Evolutionary conservation across 257 asterid species (phyloP).

Genomic region (Solanum appendiculatum): DNA sequence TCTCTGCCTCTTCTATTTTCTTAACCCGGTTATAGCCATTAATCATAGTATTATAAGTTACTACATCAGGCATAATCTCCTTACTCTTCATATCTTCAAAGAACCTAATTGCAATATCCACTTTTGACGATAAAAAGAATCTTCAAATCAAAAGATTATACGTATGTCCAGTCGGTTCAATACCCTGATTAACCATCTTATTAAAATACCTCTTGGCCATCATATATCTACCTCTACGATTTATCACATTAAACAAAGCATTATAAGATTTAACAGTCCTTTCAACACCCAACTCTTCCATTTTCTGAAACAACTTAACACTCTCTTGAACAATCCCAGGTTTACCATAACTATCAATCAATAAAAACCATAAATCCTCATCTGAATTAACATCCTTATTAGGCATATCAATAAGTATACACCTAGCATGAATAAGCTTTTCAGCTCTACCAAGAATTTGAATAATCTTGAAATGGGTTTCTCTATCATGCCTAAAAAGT

Average conservation of each 20-base stretch:
- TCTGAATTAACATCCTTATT: slow-evolving; percentile 78
- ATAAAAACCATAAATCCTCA: slow-evolving; percentile 75
- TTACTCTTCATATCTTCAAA: slow-evolving; percentile 82
- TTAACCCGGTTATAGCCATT: slow-evolving; percentile 55
- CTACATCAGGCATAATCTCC: slow-evolving; percentile 53
- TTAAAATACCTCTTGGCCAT: slow-evolving; percentile 88
- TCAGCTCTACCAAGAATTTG: slow-evolving; percentile 68
- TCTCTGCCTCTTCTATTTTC: slow-evolving; percentile 78
- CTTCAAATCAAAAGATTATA: slow-evolving; percentile 84
- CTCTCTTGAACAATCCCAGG: slow-evolving; percentile 95
- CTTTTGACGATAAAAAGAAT: slow-evolving; percentile 53
- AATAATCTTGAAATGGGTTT: slow-evolving; percentile 64
- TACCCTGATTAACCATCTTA: slow-evolving; percentile 71
- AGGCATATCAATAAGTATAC: slow-evolving; percentile 81
- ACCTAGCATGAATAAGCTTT: slow-evolving; percentile 80
- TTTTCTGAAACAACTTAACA: slow-evolving; percentile 68
- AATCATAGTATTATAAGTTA: slow-evolving; percentile 77
- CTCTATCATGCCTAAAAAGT: slow-evolving; percentile 50
- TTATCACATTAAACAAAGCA: slow-evolving; percentile 62
- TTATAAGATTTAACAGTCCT: slow-evolving; percentile 58
- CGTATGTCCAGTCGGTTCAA: slow-evolving; percentile 69
- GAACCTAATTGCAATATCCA: slow-evolving; percentile 61
- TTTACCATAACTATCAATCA: slow-evolving; percentile 77
- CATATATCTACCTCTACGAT: slow-evolving; percentile 68
- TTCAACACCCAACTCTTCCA: slow-evolving; percentile 69